Evolutionary conservation across 208 protist species (phyloP).

Genomic region (Crithidia bombi): DNA sequence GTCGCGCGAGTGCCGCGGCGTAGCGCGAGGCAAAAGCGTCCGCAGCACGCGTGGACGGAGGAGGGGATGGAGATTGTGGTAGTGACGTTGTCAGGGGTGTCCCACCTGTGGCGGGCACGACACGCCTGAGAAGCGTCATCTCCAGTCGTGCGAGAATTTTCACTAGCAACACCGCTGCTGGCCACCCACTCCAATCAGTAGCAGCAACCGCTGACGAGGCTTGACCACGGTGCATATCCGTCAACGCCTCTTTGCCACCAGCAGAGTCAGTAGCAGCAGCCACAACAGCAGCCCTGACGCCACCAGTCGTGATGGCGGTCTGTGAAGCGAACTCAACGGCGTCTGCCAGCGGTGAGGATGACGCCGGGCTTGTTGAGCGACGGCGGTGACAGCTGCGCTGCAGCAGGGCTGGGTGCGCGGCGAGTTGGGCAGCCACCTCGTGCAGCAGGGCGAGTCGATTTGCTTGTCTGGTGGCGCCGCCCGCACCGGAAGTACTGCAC

Average conservation of each 20-base stretch:
- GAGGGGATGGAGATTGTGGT: not conserved
- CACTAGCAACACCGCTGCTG: not conserved
- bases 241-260: too few relatives aligned
- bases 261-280: too few relatives aligned
- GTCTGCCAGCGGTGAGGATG: not conserved
- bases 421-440: conserved; percentile 2
- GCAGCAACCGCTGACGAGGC: too few relatives aligned
- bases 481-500: too few relatives aligned
- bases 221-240: not conserved
- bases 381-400: too few relatives aligned
- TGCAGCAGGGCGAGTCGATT: conserved; percentile 7
- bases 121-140: not conserved
- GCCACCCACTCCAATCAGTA: conserved; percentile 11
- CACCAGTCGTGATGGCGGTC: not conserved
- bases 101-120: not conserved
- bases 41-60: not conserved
- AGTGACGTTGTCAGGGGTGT: not conserved
- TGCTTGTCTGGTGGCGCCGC: too few relatives aligned
- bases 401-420: conserved; percentile 1
- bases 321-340: not conserved
- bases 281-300: too few relatives aligned
- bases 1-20: conserved; percentile 7
- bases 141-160: conserved; percentile 2
- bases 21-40: conserved; percentile 10
- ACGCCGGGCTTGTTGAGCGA: too few relatives aligned